Evolutionary conservation across 805 yeast species (phyloP).

Genomic region (Zygotorulaspora florentina): DNA sequence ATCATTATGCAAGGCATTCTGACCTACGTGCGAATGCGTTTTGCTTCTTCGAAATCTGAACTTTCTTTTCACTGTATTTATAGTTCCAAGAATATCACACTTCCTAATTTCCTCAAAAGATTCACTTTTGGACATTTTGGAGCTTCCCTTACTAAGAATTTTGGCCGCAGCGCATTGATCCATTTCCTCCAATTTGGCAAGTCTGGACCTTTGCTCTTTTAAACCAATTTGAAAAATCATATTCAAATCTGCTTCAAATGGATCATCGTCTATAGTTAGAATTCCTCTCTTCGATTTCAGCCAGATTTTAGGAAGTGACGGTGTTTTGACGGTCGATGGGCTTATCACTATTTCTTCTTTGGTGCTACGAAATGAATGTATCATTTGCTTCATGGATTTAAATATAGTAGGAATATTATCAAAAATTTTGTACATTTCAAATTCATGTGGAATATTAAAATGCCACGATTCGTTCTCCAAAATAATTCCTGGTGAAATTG

Average conservation of each 20-base stretch:
- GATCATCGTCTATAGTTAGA: slow-evolving; percentile 78
- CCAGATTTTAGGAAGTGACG: slow-evolving; percentile 54
- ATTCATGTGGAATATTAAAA: slow-evolving; percentile 64
- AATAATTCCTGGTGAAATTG: slow-evolving; percentile 37
- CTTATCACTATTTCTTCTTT: slow-evolving; percentile 36
- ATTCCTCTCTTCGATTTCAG: slow-evolving; percentile 54
- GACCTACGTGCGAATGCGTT: not conserved
- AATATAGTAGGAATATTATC: slow-evolving; percentile 67
- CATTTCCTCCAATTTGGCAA: slow-evolving; percentile 45
- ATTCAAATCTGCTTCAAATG: slow-evolving; percentile 73
- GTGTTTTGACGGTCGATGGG: slow-evolving; percentile 38
- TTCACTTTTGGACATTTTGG: slow-evolving; percentile 2
- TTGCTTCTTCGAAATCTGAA: slow-evolving; percentile 6
- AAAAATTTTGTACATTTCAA: slow-evolving; percentile 70
- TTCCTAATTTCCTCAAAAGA: slow-evolving; percentile 2
- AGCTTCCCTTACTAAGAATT: slow-evolving; percentile 5
- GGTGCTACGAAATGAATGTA: slow-evolving; percentile 44
- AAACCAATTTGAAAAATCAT: slow-evolving; percentile 62
- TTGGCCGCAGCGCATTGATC: slow-evolving; percentile 30
- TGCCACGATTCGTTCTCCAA: slow-evolving; percentile 42
- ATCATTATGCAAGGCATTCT: not conserved
- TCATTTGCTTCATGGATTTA: slow-evolving; percentile 62
- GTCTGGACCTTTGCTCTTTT: slow-evolving; percentile 59
- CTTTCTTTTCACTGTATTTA: slow-evolving; percentile 8
- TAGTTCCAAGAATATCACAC: slow-evolving; percentile 7